These are phyloP conservation scores for Taphrina pruni DNA, from an alignment of 1,139 yeast genomes.

Conservation along the genomic window DNA sequence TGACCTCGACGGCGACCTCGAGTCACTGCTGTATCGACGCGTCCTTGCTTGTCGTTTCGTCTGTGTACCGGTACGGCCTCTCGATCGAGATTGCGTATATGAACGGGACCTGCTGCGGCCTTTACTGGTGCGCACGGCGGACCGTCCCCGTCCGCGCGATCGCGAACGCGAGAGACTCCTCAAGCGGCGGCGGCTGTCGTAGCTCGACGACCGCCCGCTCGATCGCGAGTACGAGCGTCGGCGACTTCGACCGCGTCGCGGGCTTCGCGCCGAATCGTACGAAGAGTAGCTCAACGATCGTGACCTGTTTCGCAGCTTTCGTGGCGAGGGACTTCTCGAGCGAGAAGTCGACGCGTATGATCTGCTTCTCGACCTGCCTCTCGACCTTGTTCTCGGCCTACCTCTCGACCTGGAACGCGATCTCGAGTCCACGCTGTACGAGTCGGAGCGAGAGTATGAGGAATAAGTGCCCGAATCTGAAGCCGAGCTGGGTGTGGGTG, in stretches of 20 bases:
- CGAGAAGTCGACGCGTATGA: background rate
- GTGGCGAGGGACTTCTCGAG: background rate
- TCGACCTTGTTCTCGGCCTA: slow-evolving; percentile 9
- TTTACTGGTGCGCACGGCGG: background rate
- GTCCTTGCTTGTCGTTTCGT: background rate
- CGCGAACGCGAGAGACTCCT: background rate
- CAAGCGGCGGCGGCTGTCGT: slow-evolving; percentile 3
- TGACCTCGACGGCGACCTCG: slow-evolving; percentile 5
- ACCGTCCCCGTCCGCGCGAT: background rate
- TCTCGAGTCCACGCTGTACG: slow-evolving; percentile 19
- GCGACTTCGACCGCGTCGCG: slow-evolving; percentile 8
- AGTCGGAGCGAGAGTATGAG: slow-evolving; percentile 7
- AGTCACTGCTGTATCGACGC: background rate
- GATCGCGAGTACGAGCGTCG: slow-evolving; percentile 6
- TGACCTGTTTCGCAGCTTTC: background rate
- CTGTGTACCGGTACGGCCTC: background rate
- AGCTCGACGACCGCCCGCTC: background rate
- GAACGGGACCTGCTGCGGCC: background rate
- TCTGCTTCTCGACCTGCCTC: slow-evolving; percentile 13
- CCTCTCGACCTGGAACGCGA: slow-evolving; percentile 21
- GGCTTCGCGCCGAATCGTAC: slow-evolving; percentile 5
- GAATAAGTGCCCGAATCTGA: slow-evolving; percentile 21
- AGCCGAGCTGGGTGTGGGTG: slow-evolving; percentile 17
- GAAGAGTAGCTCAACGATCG: slow-evolving; percentile 14
- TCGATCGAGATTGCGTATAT: background rate